Evolutionary conservation across 345 rosid genomes (phyloP).

Genomic region (Excoecaria agallocha): DNA sequence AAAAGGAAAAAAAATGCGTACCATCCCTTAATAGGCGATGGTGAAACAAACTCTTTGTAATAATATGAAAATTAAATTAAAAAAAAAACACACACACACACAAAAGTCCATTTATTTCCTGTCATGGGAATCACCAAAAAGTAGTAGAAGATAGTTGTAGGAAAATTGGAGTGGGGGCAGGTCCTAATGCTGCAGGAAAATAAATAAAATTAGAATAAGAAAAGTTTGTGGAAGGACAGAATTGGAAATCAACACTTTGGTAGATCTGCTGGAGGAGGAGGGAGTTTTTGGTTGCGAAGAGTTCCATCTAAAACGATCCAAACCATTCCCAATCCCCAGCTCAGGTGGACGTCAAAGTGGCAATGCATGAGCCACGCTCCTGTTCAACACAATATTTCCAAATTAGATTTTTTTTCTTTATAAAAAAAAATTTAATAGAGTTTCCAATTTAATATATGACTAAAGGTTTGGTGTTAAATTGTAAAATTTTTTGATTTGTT

Average conservation of each 20-base stretch:
- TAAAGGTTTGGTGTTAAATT: too few species aligned
- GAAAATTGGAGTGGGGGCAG: background rate
- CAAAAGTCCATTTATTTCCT: background rate
- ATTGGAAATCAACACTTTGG: constrained; percentile 1
- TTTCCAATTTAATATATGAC: too few species aligned
- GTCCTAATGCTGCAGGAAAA: background rate
- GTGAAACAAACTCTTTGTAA: background rate
- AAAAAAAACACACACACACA: too few species aligned
- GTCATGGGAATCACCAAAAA: background rate
- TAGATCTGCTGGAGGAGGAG: constrained; percentile 17
- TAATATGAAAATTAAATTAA: background rate
- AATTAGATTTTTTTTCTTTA: too few species aligned
- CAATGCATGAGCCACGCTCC: constrained; percentile 19
- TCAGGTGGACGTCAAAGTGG: constrained; percentile 17
- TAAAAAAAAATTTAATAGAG: too few species aligned
- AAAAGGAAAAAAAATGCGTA: background rate
- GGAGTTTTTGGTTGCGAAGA: constrained; percentile 22
- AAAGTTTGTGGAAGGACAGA: background rate
- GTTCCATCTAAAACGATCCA: constrained; percentile 20
- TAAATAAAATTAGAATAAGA: background rate
- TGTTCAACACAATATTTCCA: background rate
- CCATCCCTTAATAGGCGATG: background rate
- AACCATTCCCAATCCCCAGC: constrained; percentile 22
- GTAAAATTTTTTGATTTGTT: too few species aligned
- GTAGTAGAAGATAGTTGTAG: background rate